Conservation (phyloP, 345 rosid genomes). For the Streptanthus diversifolius region DNA sequence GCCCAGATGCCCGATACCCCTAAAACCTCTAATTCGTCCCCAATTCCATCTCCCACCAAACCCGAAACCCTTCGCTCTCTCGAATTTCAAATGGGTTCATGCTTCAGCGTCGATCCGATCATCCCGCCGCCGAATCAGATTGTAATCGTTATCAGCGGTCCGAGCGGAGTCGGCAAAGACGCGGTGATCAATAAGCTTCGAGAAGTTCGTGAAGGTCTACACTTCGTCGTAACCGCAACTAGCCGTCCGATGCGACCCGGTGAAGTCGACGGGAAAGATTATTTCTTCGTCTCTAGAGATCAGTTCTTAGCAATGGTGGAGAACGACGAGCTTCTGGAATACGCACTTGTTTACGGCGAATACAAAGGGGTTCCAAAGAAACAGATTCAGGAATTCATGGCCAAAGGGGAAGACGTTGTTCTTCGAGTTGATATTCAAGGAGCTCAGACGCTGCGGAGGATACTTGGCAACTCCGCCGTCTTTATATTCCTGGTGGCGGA, state of each 20-base stretch:
- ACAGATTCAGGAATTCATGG: slow-evolving; percentile 78
- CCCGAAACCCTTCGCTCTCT: slow-evolving; percentile 65
- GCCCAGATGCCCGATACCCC: slow-evolving; percentile 35
- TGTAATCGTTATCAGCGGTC: slow-evolving; percentile 77
- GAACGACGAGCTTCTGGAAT: slow-evolving; percentile 70
- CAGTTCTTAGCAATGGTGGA: slow-evolving; percentile 68
- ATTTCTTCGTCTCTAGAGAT: slow-evolving; percentile 67
- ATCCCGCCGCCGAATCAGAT: slow-evolving; percentile 56
- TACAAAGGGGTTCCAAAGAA: slow-evolving; percentile 87
- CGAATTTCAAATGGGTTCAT: slow-evolving; percentile 57
- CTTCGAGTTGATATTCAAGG: slow-evolving; percentile 95
- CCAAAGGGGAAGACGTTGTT: slow-evolving; percentile 62
- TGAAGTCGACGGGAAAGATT: slow-evolving; percentile 80
- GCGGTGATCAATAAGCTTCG: slow-evolving; percentile 69
- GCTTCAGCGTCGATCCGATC: slow-evolving; percentile 44
- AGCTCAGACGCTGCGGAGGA: slow-evolving; percentile 63
- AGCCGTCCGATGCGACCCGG: slow-evolving; percentile 71
- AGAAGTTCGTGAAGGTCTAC: slow-evolving; percentile 53
- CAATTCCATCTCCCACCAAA: slow-evolving; percentile 40
- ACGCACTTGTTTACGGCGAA: slow-evolving; percentile 87
- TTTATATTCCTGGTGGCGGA: slow-evolving; percentile 79
- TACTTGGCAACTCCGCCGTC: slow-evolving; percentile 70
- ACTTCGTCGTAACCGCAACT: slow-evolving; percentile 86
- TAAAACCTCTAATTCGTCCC: slow-evolving; percentile 18
- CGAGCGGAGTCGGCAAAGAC: slow-evolving; percentile 94